Evolutionary conservation across 2,329 filamentous ascomycete genomes (phyloP).

Genomic region (Alternaria brassicicola): DNA sequence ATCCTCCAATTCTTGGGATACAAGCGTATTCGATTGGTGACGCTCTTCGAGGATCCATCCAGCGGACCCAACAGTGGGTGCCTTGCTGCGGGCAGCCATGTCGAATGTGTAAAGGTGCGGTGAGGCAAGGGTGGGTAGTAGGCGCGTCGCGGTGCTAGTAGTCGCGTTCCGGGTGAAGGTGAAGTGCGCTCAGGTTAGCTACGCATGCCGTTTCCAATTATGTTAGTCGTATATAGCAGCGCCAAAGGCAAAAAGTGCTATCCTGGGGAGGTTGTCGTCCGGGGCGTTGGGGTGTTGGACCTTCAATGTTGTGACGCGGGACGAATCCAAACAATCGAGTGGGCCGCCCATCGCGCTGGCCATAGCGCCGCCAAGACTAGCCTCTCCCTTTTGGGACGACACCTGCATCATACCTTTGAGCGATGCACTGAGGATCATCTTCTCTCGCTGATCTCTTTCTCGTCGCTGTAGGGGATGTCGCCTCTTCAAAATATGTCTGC

Average conservation of each 20-base stretch:
- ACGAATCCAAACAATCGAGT: slow-evolving; percentile 30
- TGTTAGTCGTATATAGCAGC: slow-evolving; percentile 17
- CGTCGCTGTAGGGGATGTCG: not conserved
- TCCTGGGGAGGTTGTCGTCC: slow-evolving; percentile 16
- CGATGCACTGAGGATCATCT: not conserved
- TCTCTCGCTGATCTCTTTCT: not conserved
- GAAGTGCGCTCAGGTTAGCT: slow-evolving; percentile 18
- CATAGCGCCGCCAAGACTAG: slow-evolving; percentile 20
- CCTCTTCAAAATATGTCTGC: not conserved
- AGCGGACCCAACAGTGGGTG: slow-evolving; percentile 72
- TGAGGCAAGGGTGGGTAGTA: slow-evolving; percentile 11
- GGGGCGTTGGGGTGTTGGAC: slow-evolving; percentile 17
- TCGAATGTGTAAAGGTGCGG: slow-evolving; percentile 13
- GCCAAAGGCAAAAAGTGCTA: slow-evolving; percentile 19
- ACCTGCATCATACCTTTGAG: not conserved
- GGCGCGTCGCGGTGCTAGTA: slow-evolving; percentile 34
- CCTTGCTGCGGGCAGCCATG: slow-evolving; percentile 46
- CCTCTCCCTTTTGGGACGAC: slow-evolving; percentile 9
- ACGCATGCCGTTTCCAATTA: slow-evolving; percentile 24
- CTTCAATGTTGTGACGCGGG: slow-evolving; percentile 25
- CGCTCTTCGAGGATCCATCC: slow-evolving; percentile 88
- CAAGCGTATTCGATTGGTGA: slow-evolving; percentile 74
- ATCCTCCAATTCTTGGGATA: slow-evolving; percentile 85
- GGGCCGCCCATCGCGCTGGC: slow-evolving; percentile 21
- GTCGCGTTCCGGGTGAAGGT: slow-evolving; percentile 16